Base-by-base conservation (phyloP, 495 filamentous ascomycete species). In the Hyaloscypha finlandica region DNA sequence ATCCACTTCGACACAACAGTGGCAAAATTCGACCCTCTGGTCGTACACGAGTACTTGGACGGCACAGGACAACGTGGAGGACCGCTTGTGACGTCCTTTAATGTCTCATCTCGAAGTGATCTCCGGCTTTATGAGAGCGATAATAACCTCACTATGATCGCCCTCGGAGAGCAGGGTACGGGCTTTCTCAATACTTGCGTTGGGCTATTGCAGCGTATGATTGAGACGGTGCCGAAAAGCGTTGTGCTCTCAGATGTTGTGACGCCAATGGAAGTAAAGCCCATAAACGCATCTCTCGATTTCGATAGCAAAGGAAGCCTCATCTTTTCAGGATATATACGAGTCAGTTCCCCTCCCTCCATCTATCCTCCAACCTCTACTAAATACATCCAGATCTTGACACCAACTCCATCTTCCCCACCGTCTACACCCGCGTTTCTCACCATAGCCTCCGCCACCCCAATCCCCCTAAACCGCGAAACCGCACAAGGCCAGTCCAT, bases 51-150 rank as follows among this genome's bases (percentile, higher is more conserved):
- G 22, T 70, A 70, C 51, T 22, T 70, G 16, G 48, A 64, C 25
- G 59, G 68, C 6, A 70, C 68, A 39, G 61, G 65, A 19, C 58
- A 67, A 19, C 30, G 39, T 30, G 68, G 68, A 6, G 68, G 68
- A 37, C 77, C 76, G 22, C 67, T 80, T 6, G 74, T 75, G 2
- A 70, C 65, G 22, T 67, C 70, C 16, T 59, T 55, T 59, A 81
- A 81, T 48, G 63, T 66, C 12, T 70, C 74, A 32, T 76, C 73
- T 3, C 74, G 77, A 35, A 80, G 79, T 6, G 81, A 83, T 70
- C 65, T 72, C 20, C 70, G 75, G 2, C 70, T 83, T 31, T 83
- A 79, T 68, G 70, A 68, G 12, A 71, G 76, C 22, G 81, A 83
- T 64, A 70, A 68, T 1, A 81, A 81, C 54, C 68, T 55, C 6